phyloP scores from a whole-genome alignment of 352 stramenopile species.

The Aphanomyces stellatus region DNA sequence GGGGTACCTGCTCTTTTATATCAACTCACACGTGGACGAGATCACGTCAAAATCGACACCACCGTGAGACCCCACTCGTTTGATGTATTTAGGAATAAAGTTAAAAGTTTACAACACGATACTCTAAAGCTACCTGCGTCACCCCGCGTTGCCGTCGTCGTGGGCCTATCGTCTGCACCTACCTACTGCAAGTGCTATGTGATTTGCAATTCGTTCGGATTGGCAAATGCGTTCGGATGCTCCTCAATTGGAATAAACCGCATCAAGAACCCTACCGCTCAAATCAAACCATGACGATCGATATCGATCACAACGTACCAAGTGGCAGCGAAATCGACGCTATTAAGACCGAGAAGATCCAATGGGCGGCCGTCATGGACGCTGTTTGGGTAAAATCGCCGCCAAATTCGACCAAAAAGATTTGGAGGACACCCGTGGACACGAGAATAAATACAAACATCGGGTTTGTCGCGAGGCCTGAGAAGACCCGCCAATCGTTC shows the following conservation, averaged over 20 bases:
- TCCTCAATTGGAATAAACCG: slow-evolving; percentile 61
- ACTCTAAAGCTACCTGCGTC: not conserved
- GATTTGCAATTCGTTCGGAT: slow-evolving; percentile 52
- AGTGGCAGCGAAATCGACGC: slow-evolving; percentile 54
- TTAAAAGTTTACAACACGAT: not conserved
- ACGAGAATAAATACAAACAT: slow-evolving; percentile 92
- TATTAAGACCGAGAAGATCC: slow-evolving; percentile 51
- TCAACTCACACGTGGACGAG: not conserved
- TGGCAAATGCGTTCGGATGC: slow-evolving; percentile 53
- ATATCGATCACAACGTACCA: slow-evolving; percentile 31
- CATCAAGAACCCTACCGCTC: slow-evolving; percentile 49
- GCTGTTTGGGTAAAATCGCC: slow-evolving; percentile 82
- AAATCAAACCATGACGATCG: slow-evolving; percentile 3
- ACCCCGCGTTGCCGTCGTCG: not conserved
- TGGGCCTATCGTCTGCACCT: too few relatives aligned
- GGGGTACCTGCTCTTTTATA: slow-evolving; percentile 86
- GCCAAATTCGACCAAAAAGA: slow-evolving; percentile 93
- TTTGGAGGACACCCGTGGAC: slow-evolving; percentile 89
- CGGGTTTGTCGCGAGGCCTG: slow-evolving; percentile 81
- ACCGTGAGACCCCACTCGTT: not conserved
- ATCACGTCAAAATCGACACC: too few relatives aligned
- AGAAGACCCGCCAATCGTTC: slow-evolving; percentile 94
- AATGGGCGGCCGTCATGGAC: slow-evolving; percentile 48
- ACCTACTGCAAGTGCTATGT: too few relatives aligned
- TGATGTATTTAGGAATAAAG: slow-evolving; percentile 10